Conservation (phyloP, 495 filamentous ascomycete species). For the Penicillium riverlandense region DNA sequence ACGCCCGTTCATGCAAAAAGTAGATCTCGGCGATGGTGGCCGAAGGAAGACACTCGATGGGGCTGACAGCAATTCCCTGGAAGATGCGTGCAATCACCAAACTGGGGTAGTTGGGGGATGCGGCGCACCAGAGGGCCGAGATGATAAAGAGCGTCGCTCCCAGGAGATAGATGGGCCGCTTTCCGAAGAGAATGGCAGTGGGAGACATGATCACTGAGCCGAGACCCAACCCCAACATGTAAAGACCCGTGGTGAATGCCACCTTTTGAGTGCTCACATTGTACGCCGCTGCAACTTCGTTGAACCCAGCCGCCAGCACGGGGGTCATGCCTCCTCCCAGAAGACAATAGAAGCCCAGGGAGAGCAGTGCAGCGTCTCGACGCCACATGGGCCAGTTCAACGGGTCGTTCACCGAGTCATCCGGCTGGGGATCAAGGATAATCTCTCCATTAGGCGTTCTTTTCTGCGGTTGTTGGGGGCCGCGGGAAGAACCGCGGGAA, state of each 20-base stretch:
- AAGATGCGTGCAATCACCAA: conserved; percentile 78
- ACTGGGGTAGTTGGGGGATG: conserved; percentile 71
- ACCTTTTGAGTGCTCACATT: conserved; percentile 65
- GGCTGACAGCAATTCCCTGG: conserved; percentile 79
- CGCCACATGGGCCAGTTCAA: conserved; percentile 87
- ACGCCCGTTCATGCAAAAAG: conserved; percentile 91
- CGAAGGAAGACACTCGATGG: conserved; percentile 90
- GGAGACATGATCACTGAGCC: conserved; percentile 80
- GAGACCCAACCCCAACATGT: conserved; percentile 89
- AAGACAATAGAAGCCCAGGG: conserved; percentile 85
- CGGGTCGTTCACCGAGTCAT: conserved; percentile 85
- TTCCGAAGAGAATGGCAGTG: conserved; percentile 86
- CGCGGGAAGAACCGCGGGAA: conserved; percentile 41
- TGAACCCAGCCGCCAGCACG: conserved; percentile 85
- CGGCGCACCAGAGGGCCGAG: conserved; percentile 80
- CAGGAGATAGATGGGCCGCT: conserved; percentile 84
- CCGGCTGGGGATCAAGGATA: conserved; percentile 87
- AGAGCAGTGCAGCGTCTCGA: conserved; percentile 73
- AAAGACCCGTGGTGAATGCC: conserved; percentile 85
- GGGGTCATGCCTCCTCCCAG: conserved; percentile 92
- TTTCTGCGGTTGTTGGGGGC: conserved; percentile 49
- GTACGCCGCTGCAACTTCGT: conserved; percentile 66
- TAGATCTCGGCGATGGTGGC: conserved; percentile 96
- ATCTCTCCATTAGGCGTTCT: conserved; percentile 75
- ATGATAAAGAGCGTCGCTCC: conserved; percentile 68